A percentile compares a stretch with the other conserved stretches of the same genome.
These are phyloP conservation scores for Bigelowiella natans DNA, from an alignment of 78 protist species.

Conservation along the genomic window DNA sequence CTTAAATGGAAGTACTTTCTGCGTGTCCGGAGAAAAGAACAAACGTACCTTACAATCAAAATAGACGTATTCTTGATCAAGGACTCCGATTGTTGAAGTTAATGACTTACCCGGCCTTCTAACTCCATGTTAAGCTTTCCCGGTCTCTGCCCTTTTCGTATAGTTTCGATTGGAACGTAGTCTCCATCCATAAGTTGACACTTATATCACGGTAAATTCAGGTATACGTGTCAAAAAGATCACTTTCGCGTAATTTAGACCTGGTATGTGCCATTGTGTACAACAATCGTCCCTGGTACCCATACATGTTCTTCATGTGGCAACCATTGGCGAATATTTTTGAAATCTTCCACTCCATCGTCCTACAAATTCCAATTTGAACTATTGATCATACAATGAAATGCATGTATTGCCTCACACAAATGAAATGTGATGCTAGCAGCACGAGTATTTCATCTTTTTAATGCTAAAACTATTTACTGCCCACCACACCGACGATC, in stretches of 20 bases:
- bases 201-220: neutral
- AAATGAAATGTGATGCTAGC: too few species aligned
- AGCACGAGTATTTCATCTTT: too few species aligned
- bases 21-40: neutral
- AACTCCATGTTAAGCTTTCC: neutral
- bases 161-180: neutral
- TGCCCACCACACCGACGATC: too few species aligned
- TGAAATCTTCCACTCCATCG: too few species aligned
- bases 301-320: neutral
- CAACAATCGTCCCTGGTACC: neutral
- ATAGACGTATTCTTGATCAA: neutral
- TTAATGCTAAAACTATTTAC: too few species aligned
- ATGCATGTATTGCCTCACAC: too few species aligned
- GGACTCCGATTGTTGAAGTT: neutral
- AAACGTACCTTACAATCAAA: neutral
- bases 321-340: neutral
- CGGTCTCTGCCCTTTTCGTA: neutral
- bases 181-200: neutral
- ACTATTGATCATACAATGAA: too few species aligned
- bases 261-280: neutral
- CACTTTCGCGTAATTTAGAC: too few species aligned
- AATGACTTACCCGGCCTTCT: neutral
- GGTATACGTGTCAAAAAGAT: neutral
- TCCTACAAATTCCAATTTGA: too few species aligned
- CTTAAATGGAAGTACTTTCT: neutral